A percentile compares a stretch with the other conserved stretches of the same genome.
Conservation (phyloP, 345 rosid species). For the Anastatica hierochuntica region DNA sequence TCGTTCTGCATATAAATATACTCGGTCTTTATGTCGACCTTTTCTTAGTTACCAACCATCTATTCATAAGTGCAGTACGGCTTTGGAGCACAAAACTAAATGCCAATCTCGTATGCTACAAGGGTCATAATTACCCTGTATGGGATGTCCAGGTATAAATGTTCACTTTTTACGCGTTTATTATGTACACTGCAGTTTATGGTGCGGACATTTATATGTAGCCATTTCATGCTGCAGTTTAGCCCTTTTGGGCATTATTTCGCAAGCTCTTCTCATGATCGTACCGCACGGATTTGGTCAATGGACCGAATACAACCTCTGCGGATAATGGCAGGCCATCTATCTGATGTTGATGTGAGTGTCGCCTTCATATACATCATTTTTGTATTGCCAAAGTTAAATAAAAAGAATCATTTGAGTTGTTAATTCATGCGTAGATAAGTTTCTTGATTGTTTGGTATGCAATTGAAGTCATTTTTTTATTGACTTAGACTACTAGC, state of each 20-base stretch:
- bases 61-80: conserved; percentile 44
- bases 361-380: conserved; percentile 2
- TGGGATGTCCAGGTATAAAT: conserved; percentile 89
- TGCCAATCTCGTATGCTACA: conserved; percentile 96
- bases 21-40: neutral
- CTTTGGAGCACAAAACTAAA: conserved; percentile 93
- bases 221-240: conserved; percentile 56
- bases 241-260: conserved; percentile 90
- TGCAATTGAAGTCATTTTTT: neutral
- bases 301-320: conserved; percentile 90
- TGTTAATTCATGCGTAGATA: neutral
- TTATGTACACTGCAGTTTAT: conserved; percentile 1
- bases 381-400: neutral
- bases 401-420: too few relatives aligned
- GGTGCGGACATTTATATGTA: conserved; percentile 7
- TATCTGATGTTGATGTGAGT: conserved; percentile 95
- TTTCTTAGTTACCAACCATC: conserved; percentile 6
- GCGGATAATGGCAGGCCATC: conserved; percentile 94
- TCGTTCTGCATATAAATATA: neutral
- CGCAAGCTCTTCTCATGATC: conserved; percentile 93
- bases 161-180: neutral
- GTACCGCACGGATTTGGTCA: conserved; percentile 92
- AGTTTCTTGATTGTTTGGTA: too few relatives aligned
- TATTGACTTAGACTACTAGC: too few relatives aligned
- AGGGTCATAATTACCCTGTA: conserved; percentile 98